Percentiles rank a stretch among this genome's conserved stretches.
Evolutionary conservation across 78 protist genomes (phyloP).

Genomic region (Parvularia atlantis): DNA sequence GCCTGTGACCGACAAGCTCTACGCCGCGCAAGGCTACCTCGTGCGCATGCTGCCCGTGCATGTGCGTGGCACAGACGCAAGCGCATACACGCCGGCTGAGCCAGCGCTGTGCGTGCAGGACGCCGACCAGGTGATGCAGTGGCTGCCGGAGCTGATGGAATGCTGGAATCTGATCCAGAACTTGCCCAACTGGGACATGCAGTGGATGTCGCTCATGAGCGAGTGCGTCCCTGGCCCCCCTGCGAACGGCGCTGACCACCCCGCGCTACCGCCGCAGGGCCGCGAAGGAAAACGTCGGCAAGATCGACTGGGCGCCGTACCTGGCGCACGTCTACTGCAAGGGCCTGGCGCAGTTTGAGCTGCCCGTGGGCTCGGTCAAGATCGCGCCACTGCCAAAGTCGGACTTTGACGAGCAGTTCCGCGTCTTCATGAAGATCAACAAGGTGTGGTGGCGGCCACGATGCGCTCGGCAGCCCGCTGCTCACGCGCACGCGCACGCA

Average conservation of each 20-base stretch:
- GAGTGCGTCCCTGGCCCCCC: too few relatives aligned
- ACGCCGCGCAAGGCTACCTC: too few relatives aligned
- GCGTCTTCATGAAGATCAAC: neutral
- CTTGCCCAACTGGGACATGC: conserved; percentile 12
- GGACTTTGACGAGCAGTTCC: too few relatives aligned
- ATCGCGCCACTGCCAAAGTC: neutral
- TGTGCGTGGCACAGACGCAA: too few relatives aligned
- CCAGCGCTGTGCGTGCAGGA: too few relatives aligned
- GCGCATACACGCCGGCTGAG: too few relatives aligned
- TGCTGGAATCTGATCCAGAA: conserved; percentile 10
- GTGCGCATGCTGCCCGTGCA: too few relatives aligned
- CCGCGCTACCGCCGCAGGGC: too few relatives aligned
- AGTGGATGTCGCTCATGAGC: conserved; percentile 2
- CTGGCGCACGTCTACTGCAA: neutral
- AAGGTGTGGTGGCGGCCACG: neutral
- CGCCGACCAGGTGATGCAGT: too few relatives aligned
- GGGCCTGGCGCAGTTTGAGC: neutral
- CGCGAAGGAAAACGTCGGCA: conserved; percentile 9
- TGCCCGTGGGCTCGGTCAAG: neutral
- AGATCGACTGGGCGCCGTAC: neutral
- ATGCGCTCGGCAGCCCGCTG: neutral
- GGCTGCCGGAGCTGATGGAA: conserved; percentile 1
- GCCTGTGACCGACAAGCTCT: too few relatives aligned
- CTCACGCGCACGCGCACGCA: neutral
- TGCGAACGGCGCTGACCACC: too few relatives aligned